Evolutionary conservation across 2,329 filamentous ascomycete genomes (phyloP).

Genomic region (Sclerotinia nivalis): DNA sequence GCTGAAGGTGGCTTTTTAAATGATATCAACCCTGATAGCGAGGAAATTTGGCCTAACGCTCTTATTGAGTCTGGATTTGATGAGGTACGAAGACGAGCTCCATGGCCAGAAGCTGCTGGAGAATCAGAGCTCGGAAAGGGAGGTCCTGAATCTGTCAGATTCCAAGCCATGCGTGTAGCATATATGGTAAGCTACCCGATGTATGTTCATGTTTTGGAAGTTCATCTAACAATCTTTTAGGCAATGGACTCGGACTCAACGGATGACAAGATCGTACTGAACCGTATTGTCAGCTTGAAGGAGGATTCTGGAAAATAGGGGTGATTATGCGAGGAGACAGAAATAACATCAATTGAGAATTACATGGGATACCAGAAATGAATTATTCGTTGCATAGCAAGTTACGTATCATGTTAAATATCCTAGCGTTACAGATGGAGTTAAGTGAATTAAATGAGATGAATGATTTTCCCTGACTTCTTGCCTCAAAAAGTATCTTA

Average conservation of each 20-base stretch:
- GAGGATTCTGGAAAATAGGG: constrained; percentile 72
- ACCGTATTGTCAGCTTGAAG: constrained; percentile 89
- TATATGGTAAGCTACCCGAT: constrained; percentile 51
- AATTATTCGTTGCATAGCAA: background rate
- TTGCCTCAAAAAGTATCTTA: too few species aligned
- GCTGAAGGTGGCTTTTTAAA: constrained; percentile 78
- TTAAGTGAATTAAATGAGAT: background rate
- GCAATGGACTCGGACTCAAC: constrained; percentile 77
- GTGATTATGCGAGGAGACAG: background rate
- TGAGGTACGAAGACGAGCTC: constrained; percentile 70
- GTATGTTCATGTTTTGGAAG: background rate
- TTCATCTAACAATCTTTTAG: constrained; percentile 38
- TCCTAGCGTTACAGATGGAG: background rate
- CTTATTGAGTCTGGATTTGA: constrained; percentile 82
- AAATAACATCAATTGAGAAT: background rate
- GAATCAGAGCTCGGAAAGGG: constrained; percentile 62
- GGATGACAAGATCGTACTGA: constrained; percentile 79
- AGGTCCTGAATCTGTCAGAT: constrained; percentile 75
- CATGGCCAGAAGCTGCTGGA: constrained; percentile 75
- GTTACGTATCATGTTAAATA: background rate
- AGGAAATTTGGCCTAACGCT: constrained; percentile 75
- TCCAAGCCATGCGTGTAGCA: constrained; percentile 87
- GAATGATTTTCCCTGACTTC: background rate
- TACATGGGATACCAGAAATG: background rate
- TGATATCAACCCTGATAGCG: constrained; percentile 81